phyloP scores from a whole-genome alignment of 768 basidiomycete genomes.

The Omphalotus guepiniiformis region DNA sequence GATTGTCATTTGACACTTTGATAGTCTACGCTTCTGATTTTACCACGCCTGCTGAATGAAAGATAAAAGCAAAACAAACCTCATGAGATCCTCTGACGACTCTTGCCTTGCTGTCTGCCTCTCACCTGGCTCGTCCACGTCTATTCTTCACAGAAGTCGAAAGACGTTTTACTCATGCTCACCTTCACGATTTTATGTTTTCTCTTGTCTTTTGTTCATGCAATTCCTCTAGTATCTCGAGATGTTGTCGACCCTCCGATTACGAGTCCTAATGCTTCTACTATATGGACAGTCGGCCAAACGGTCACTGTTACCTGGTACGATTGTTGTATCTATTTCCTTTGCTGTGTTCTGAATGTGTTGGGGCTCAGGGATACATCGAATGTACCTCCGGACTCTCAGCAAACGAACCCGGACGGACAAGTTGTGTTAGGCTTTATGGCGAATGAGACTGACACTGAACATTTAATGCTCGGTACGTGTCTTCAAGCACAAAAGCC shows the following conservation, averaged over 20 bases:
- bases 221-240: constrained; percentile 24
- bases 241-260: constrained; percentile 49
- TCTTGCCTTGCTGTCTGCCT: background rate
- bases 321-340: constrained; percentile 3
- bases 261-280: constrained; percentile 34
- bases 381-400: constrained; percentile 37
- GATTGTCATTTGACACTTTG: too few species aligned
- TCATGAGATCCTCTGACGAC: too few species aligned
- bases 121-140: background rate
- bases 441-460: constrained; percentile 28
- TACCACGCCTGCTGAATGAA: too few species aligned
- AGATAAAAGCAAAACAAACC: too few species aligned
- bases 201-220: constrained; percentile 18
- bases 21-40: too few species aligned
- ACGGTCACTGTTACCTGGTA: constrained; percentile 49
- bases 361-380: constrained; percentile 43
- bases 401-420: constrained; percentile 46
- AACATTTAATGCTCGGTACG: constrained; percentile 54
- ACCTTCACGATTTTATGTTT: constrained; percentile 13
- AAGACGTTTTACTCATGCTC: constrained; percentile 13
- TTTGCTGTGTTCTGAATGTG: background rate
- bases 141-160: background rate
- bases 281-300: constrained; percentile 42
- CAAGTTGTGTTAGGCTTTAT: constrained; percentile 49
- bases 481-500: constrained; percentile 1